These are phyloP conservation scores for Pseudocercospora ulei DNA, from an alignment of 2,329 filamentous ascomycete species.

Conservation along the genomic window DNA sequence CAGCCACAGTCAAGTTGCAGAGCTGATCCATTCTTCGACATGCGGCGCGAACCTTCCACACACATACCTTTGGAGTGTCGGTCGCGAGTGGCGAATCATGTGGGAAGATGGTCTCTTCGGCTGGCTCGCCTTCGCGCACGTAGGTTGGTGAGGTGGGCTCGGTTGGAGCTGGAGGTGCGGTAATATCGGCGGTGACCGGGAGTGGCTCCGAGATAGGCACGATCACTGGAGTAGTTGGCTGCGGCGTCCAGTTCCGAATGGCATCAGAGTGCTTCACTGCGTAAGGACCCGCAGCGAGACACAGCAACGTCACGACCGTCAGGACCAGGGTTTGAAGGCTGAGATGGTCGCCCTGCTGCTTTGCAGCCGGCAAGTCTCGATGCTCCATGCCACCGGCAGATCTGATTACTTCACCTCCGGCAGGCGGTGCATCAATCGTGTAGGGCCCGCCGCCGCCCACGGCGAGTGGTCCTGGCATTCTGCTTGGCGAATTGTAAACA, in stretches of 20 bases:
- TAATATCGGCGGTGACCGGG: neutral
- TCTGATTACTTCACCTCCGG: neutral
- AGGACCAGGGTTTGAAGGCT: neutral
- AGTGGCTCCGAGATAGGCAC: neutral
- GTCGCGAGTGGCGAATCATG: constrained; percentile 15
- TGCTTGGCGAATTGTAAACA: constrained; percentile 27
- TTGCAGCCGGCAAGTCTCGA: neutral
- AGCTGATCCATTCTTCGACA: too few relatives aligned
- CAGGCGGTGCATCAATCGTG: constrained; percentile 21
- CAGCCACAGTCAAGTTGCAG: too few relatives aligned
- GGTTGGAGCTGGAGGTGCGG: neutral
- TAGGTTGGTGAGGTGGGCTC: constrained; percentile 14
- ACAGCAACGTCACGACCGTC: constrained; percentile 1
- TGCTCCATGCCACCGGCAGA: neutral
- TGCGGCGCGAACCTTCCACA: too few relatives aligned
- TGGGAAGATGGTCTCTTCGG: constrained; percentile 33
- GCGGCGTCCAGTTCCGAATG: neutral
- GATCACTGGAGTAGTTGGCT: neutral
- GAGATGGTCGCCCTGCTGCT: neutral
- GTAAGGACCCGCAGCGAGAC: constrained; percentile 4
- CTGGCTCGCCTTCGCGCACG: constrained; percentile 32
- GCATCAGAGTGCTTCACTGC: constrained; percentile 1
- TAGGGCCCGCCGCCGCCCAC: constrained; percentile 15
- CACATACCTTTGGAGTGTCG: constrained; percentile 12
- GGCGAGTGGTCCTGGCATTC: constrained; percentile 10